Conservation (phyloP, 1,284 basidiomycete genomes). For the Papiliotrema flavescens region DNA sequence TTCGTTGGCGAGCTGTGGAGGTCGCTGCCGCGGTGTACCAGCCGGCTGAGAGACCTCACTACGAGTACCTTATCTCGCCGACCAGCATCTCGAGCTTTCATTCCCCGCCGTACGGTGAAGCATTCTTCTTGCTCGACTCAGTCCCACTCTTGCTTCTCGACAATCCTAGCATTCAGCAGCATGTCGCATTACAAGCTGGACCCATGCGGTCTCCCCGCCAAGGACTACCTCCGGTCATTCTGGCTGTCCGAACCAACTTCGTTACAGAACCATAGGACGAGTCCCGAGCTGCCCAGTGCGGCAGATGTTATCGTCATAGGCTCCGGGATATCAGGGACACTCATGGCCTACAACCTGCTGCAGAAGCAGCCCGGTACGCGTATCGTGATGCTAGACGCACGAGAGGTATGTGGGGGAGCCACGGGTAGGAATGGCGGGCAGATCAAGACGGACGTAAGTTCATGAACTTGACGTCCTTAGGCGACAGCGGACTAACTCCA, state of each 20-base stretch:
- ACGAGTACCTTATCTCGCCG: too few species aligned
- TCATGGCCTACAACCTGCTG: conserved; percentile 9
- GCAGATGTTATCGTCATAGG: conserved; percentile 32
- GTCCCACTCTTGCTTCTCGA: neutral
- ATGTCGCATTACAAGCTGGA: neutral
- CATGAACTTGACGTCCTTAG: too few species aligned
- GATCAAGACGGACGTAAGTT: conserved; percentile 6
- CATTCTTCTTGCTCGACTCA: too few species aligned
- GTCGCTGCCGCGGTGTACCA: too few species aligned
- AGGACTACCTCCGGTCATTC: conserved; percentile 16
- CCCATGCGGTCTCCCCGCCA: conserved; percentile 8
- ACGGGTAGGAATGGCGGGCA: conserved; percentile 16
- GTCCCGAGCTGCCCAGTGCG: conserved; percentile 14
- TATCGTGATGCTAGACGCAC: conserved; percentile 25
- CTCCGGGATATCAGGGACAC: conserved; percentile 23
- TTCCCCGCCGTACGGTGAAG: too few species aligned
- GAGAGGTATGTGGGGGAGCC: conserved; percentile 21
- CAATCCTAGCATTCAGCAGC: neutral
- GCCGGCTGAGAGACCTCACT: too few species aligned
- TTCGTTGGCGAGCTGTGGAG: too few species aligned
- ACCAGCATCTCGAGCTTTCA: too few species aligned
- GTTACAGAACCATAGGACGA: conserved; percentile 11
- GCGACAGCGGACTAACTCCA: too few species aligned
- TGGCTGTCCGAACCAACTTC: conserved; percentile 19
- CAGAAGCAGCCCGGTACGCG: neutral